Evolutionary conservation across 2,329 filamentous ascomycete species (phyloP), one percentile per base, ranked within the genome.

Genomic region (Colletotrichum paranaense): DNA sequence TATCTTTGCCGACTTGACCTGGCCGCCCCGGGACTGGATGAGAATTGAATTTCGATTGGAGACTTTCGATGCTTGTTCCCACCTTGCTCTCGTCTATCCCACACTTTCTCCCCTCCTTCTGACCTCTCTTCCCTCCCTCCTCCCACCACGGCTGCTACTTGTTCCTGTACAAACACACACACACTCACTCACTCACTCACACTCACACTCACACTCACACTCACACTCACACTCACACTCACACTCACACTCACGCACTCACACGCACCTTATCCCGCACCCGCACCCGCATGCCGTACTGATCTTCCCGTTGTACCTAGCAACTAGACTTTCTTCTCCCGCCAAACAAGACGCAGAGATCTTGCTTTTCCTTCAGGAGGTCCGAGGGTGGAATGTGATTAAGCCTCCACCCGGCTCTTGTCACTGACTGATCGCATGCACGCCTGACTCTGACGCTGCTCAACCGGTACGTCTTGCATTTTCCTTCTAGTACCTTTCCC

Each of bases 351-450:
- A 59, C 67, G 49, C 70, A 70, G 62, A 68, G 59, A 70, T 62
- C 57, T 72, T 70, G 60, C 67, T 73, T 73, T 73, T 73, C 68
- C 65, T 52, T 66, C 11, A 68, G 30, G 55, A 66, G 69, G 69
- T 73, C 73, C 69, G 69, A 68, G 73, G 65, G 73, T 73, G 69
- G 73, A 68, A 74, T 66, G 60, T 67, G 65, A 68, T 69, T 68
- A 74, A 67, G 60, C 67, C 38, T 60, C 68, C 64, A 56, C 71
- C 62, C 63, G 55, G 69, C 65, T 69, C 49, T 65, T 55, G 67
- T 73, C 67, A 70, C 35, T 73, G 70, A 73, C 67, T 73, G 70
- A 70, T 73, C 70, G 67, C 67, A 70, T 70, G 70, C 69, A 68
- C 68, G 63, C 72, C 62, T 72, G 72, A 74, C 72, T 62, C 60